Conservation (phyloP, 73 alveolate genomes). For the Loxodes magnus region DNA sequence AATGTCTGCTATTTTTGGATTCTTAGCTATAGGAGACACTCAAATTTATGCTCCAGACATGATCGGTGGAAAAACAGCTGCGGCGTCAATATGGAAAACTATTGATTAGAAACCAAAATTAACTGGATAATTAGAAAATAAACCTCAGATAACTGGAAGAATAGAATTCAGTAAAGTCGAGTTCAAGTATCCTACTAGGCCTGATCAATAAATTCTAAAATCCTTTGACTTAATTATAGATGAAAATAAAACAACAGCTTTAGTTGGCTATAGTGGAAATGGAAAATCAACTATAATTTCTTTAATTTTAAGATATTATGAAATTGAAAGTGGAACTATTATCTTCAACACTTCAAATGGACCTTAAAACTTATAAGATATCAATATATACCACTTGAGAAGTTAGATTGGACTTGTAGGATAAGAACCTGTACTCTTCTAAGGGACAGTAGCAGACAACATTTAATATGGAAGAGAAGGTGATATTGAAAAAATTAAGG, state of each 20-base stretch:
- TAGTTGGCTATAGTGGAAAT: constrained; percentile 77
- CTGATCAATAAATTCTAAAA: too few relatives aligned
- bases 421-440: constrained; percentile 88
- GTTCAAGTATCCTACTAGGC: constrained; percentile 59
- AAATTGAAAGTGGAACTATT: constrained; percentile 47
- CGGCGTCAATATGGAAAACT: constrained; percentile 30
- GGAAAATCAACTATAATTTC: constrained; percentile 79
- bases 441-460: constrained; percentile 70
- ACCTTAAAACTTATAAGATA: constrained; percentile 62
- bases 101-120: constrained; percentile 22
- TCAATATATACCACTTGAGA: constrained; percentile 55
- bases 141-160: constrained; percentile 18
- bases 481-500: constrained; percentile 47
- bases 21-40: constrained; percentile 68
- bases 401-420: constrained; percentile 78
- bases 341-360: constrained; percentile 76
- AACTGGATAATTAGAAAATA: not conserved
- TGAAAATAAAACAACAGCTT: too few relatives aligned
- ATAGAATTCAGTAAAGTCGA: constrained; percentile 60
- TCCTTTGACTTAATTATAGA: too few relatives aligned
- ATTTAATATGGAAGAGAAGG: constrained; percentile 56
- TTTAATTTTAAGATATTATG: constrained; percentile 68
- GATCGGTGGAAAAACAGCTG: constrained; percentile 63
- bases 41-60: constrained; percentile 52
- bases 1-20: constrained; percentile 64